Base-by-base conservation (phyloP, 140 eudicot genomes). In the Erigeron philadelphicus region DNA sequence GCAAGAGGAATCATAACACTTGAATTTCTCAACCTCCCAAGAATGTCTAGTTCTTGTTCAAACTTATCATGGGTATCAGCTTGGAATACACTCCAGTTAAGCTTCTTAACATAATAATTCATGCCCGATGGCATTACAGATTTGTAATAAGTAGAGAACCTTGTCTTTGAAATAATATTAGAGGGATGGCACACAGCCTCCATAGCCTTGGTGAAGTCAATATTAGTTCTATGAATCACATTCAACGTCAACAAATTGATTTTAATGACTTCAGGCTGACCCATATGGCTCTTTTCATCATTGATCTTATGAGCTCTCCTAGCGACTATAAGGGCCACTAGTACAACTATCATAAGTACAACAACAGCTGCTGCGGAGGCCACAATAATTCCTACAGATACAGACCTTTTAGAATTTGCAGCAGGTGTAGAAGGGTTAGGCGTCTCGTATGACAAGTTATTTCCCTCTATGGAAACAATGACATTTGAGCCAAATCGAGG, bases 1-100 rank as follows among this genome's bases (percentile, higher is more conserved):
- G 91, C 97, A 61, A 91, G 84, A 48, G 97, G 96, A 12, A 81
- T 70, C 97, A 91, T 91, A 47, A 88, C 81, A 64, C 85, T 88
- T 0, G 96, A 90, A 72, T 82, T 87, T 72, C 78, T 86, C 74
- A 86, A 61, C 82, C 81, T 86, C 73, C 95, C 96, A 13, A 92
- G 75, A 56, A 61, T 77, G 61, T 71, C 75, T 0, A 92, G 81
- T 88, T 86, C 96, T 68, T 80, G 66, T 38, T 81, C 88, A 60
- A 92, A 78, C 73, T 72, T 78, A 57, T 84, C 90, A 21, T 79
- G 92, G 81, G 77, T 86, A 7, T 85, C 85, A 65, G 78, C 57
- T 75, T 86, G 96, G 80, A 86, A 77, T 53, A 86, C 88, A 46
- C 86, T 86, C 91, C 89, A 78, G 47, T 84, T 86, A 31, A 88